Conservation (phyloP, 768 basidiomycete species). For the Suillus plorans region DNA sequence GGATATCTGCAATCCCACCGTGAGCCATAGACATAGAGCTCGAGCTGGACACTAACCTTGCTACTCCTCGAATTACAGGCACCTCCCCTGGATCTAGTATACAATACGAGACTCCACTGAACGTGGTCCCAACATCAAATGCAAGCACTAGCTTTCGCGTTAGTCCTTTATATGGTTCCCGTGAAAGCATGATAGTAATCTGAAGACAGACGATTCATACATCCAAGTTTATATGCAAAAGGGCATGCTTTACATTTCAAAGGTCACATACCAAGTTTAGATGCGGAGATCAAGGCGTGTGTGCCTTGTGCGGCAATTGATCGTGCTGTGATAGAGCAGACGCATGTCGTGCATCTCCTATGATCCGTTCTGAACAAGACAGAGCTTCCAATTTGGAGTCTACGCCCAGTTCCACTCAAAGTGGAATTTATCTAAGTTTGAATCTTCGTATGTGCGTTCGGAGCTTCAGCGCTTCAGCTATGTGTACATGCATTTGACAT, state of each 20-base stretch:
- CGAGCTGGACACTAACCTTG: constrained; percentile 19
- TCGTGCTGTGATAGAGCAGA: neutral
- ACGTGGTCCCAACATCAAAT: constrained; percentile 46
- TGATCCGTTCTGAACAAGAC: neutral
- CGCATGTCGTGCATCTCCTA: neutral
- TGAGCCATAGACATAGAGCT: neutral
- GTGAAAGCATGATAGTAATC: constrained; percentile 22
- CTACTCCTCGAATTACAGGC: constrained; percentile 27
- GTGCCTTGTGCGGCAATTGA: neutral
- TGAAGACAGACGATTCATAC: neutral
- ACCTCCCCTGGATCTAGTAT: constrained; percentile 36
- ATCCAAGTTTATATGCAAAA: neutral
- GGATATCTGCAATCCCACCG: constrained; percentile 37
- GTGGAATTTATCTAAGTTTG: neutral
- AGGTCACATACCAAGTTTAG: neutral
- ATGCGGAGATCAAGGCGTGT: neutral
- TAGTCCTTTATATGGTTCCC: constrained; percentile 35
- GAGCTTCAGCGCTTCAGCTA: neutral
- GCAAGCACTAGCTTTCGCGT: constrained; percentile 42
- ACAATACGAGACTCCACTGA: constrained; percentile 39
- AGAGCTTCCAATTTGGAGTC: neutral
- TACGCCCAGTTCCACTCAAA: neutral
- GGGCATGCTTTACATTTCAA: neutral
- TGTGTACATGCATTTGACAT: neutral
- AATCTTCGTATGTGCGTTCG: neutral